These are phyloP conservation scores for Phytophthora crassamura DNA, from an alignment of 352 stramenopile species.

Conservation along the genomic window DNA sequence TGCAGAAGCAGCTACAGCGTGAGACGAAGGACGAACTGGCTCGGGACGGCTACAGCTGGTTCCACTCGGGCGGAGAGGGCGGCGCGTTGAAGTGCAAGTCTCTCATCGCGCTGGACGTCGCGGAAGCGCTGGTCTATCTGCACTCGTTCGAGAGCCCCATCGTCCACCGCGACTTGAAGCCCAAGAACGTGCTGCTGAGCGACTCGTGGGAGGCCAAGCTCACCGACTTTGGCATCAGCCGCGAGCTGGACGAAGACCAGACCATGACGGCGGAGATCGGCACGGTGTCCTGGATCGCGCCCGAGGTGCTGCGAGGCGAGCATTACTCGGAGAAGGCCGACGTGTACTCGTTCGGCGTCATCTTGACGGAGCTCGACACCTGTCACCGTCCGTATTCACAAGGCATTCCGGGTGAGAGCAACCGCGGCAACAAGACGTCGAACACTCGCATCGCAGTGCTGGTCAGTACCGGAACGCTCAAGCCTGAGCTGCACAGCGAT, in stretches of 20 bases:
- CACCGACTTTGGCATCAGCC: conserved; percentile 66
- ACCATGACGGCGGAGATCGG: conserved; percentile 66
- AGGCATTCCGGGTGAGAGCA: conserved; percentile 33
- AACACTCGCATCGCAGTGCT: conserved; percentile 64
- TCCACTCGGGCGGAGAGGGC: conserved; percentile 40
- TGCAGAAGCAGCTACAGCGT: conserved; percentile 41
- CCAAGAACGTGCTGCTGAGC: conserved; percentile 59
- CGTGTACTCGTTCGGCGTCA: conserved; percentile 77
- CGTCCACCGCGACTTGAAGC: conserved; percentile 66
- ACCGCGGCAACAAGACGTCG: conserved; percentile 36
- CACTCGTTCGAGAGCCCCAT: conserved; percentile 54
- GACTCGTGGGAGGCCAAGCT: conserved; percentile 53
- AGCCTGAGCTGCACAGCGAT: conserved; percentile 51
- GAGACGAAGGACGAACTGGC: conserved; percentile 27
- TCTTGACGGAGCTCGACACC: conserved; percentile 63
- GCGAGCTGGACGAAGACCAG: conserved; percentile 36
- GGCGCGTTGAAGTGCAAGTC: conserved; percentile 42
- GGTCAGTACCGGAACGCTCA: conserved; percentile 54
- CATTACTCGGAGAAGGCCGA: conserved; percentile 75
- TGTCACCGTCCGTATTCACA: conserved; percentile 38
- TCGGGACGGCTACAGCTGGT: conserved; percentile 42
- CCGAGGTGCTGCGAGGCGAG: conserved; percentile 68
- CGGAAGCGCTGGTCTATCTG: conserved; percentile 52
- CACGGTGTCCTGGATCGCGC: conserved; percentile 69
- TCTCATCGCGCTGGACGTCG: conserved; percentile 52